These are phyloP conservation scores for Didymosphaeria variabile DNA, from an alignment of 2,329 filamentous ascomycete genomes.

Conservation along the genomic window DNA sequence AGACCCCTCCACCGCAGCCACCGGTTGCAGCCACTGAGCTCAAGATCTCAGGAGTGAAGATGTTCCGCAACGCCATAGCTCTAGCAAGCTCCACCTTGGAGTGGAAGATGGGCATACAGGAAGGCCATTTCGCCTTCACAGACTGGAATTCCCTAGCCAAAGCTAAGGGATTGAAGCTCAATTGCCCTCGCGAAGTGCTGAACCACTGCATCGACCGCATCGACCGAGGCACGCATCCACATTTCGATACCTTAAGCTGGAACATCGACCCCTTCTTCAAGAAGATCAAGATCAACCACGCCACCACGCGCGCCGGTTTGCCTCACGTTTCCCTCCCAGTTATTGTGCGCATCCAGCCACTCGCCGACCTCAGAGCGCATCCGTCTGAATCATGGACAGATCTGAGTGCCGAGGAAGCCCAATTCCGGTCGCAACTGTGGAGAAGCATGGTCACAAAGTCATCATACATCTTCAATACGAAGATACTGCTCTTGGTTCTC, in stretches of 20 bases:
- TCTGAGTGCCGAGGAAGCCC: not conserved
- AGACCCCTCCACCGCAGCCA: not conserved
- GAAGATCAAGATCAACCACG: not conserved
- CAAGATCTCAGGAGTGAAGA: not conserved
- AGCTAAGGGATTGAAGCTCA: not conserved
- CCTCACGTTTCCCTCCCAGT: not conserved
- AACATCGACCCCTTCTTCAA: not conserved
- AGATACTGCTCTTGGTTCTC: not conserved
- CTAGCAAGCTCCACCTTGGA: not conserved
- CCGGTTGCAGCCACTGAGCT: not conserved
- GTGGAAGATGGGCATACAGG: not conserved
- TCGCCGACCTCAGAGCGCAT: not conserved
- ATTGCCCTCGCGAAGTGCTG: not conserved
- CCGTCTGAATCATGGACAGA: not conserved
- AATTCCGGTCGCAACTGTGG: not conserved
- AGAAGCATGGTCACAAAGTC: not conserved
- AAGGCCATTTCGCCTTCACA: not conserved
- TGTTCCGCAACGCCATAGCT: not conserved
- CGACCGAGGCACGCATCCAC: not conserved
- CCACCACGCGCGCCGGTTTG: not conserved
- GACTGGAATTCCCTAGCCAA: not conserved
- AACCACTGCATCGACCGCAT: not conserved
- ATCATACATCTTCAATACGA: not conserved
- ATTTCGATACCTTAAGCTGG: not conserved
- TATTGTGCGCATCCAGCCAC: not conserved